A percentile compares a stretch with the other conserved stretches of the same genome.
Evolutionary conservation across 192 early-diverging fungal species (phyloP).

Genomic region (Entomortierella lignicola): DNA sequence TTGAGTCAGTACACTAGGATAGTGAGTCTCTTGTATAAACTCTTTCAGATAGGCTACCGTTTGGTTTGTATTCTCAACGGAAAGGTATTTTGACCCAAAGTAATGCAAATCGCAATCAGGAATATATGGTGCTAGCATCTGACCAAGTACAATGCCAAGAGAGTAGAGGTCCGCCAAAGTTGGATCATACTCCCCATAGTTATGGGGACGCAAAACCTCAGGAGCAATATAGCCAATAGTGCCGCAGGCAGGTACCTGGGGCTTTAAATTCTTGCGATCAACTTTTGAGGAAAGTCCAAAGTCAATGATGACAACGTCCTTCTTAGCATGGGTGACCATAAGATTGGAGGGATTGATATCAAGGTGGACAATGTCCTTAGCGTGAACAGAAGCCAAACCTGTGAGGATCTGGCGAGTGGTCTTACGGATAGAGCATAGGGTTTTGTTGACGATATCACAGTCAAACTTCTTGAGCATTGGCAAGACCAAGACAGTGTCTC

Average conservation of each 20-base stretch:
- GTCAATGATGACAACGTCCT: slow-evolving; percentile 79
- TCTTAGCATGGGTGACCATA: slow-evolving; percentile 57
- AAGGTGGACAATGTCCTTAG: slow-evolving; percentile 71
- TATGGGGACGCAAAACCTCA: slow-evolving; percentile 58
- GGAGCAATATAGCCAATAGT: slow-evolving; percentile 84
- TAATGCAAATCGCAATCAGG: slow-evolving; percentile 72
- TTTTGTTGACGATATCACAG: slow-evolving; percentile 58
- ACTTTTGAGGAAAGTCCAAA: slow-evolving; percentile 73
- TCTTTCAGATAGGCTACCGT: slow-evolving; percentile 36
- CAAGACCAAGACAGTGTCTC: slow-evolving; percentile 70
- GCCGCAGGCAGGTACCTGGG: slow-evolving; percentile 59
- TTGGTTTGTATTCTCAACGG: slow-evolving; percentile 50
- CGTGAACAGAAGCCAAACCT: slow-evolving; percentile 71
- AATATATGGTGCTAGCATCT: slow-evolving; percentile 81
- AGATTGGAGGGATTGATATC: slow-evolving; percentile 76
- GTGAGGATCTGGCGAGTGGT: slow-evolving; percentile 63
- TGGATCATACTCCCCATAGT: slow-evolving; percentile 37
- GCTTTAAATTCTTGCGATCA: slow-evolving; percentile 28
- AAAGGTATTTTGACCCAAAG: slow-evolving; percentile 73
- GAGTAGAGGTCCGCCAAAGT: slow-evolving; percentile 76
- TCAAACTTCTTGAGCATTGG: slow-evolving; percentile 67
- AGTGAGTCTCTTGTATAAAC: slow-evolving; percentile 40
- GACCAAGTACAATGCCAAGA: slow-evolving; percentile 79
- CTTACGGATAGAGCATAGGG: slow-evolving; percentile 61
- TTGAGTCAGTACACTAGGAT: slow-evolving; percentile 32